These are phyloP conservation scores for Linnemannia exigua DNA, from an alignment of 192 early-diverging fungal species.

Conservation along the genomic window DNA sequence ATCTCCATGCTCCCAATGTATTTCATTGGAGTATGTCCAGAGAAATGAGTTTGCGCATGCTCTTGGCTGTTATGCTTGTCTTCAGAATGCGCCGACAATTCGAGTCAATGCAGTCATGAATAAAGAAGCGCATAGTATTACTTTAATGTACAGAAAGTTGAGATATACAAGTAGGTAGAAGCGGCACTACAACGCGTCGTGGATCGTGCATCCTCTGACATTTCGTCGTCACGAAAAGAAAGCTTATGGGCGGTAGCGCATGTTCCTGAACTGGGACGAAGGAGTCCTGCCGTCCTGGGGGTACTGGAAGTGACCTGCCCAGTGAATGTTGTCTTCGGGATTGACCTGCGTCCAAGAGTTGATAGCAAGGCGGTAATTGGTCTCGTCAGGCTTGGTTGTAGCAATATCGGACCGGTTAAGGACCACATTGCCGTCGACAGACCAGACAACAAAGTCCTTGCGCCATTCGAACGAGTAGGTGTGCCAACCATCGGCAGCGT, in stretches of 20 bases:
- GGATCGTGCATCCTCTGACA: not conserved
- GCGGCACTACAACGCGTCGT: not conserved
- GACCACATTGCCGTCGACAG: conserved; percentile 34
- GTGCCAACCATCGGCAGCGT: conserved; percentile 41
- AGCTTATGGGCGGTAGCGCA: conserved; percentile 32
- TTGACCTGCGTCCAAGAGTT: conserved; percentile 55
- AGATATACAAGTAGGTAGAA: not conserved
- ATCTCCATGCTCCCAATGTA: not conserved
- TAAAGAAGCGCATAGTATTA: not conserved
- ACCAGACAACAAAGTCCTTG: conserved; percentile 41
- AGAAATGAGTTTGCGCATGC: not conserved
- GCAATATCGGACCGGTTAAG: conserved; percentile 46
- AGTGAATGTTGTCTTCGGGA: conserved; percentile 32
- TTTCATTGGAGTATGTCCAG: not conserved
- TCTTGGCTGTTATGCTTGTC: not conserved
- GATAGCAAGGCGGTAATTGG: conserved; percentile 42
- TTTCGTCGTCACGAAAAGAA: not conserved
- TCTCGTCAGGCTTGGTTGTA: conserved; percentile 11
- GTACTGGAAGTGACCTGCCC: conserved; percentile 48
- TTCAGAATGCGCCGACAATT: not conserved
- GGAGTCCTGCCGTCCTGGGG: conserved; percentile 24
- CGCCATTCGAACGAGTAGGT: conserved; percentile 52
- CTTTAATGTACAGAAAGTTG: not conserved
- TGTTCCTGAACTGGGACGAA: conserved; percentile 45
- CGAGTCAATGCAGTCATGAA: not conserved